Evolutionary conservation across 1,139 yeast genomes (phyloP), one percentile per base, ranked within the genome.

Genomic region (Lodderomyces beijingensis): DNA sequence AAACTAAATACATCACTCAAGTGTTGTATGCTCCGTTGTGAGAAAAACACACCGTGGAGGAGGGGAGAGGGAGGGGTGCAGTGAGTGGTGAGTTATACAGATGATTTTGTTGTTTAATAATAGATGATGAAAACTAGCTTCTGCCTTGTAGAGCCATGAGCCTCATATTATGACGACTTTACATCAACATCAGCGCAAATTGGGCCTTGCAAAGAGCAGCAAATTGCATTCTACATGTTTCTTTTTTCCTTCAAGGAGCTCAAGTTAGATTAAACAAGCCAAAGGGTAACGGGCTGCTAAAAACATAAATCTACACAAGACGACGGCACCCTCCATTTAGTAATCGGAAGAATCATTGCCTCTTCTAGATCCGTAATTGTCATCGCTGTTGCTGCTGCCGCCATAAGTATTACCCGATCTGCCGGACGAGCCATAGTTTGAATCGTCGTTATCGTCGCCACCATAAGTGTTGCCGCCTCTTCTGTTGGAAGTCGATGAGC

Each of bases 1-100:
- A 66, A 46, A 55, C 72, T 31, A 68, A 68, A 46, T 68, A 68
- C 47, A 70, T 68, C 17, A 68, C 74, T 3, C 74, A 68, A 45
- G 71, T 68, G 16, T 62, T 68, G 41, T 67, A 66, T 40, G 74
- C 74, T 11, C 74, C 74, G 11, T 60, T 68, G 41, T 70, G 61
- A 43, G 65, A 58, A 36, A 44, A 41, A 36, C 6, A 7, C 12
- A 7, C n/a, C n/a, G n/a, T n/a, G n/a, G n/a, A 12, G 9, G 12
- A 7, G 14, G 15, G 24, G 17, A 17, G 16, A 16, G 21, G 13
- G 12, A 23, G 11, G 11, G 8, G 32, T 13, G 28, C 14, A 8
- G 19, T 27, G 15, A 17, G 30, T 27, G 11, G 13, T 12, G 7
- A 47, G 12, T 14, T 8, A 23, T 8, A 23, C 11, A 14, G 11